phyloP scores from a whole-genome alignment of 2,329 filamentous ascomycete species.

The Ascochyta fabae region DNA sequence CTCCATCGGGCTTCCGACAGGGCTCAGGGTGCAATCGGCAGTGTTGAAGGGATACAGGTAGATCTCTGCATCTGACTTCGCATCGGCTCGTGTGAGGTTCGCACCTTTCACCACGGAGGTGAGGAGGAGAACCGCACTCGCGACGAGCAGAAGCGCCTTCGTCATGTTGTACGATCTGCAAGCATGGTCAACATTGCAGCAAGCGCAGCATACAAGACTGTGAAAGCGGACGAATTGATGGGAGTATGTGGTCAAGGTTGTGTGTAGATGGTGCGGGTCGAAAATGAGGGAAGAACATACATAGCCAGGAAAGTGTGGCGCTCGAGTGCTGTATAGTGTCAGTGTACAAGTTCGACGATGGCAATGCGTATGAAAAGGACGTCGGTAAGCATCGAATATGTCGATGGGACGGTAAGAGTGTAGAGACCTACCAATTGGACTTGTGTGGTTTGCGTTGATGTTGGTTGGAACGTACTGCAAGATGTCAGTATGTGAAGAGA shows the following conservation, averaged over 20 bases:
- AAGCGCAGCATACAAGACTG: background rate
- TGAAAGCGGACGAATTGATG: background rate
- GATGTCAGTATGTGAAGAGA: background rate
- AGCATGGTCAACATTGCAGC: background rate
- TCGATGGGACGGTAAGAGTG: background rate
- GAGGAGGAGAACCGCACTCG: constrained; percentile 24
- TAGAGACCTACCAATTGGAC: background rate
- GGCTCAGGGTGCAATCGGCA: constrained; percentile 24
- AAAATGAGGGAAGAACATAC: background rate
- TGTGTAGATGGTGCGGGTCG: too few species aligned
- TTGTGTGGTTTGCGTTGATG: background rate
- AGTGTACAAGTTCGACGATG: background rate
- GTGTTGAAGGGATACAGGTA: constrained; percentile 23
- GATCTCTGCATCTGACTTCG: constrained; percentile 3
- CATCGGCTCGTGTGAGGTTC: constrained; percentile 20
- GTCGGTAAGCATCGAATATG: background rate
- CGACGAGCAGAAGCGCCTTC: constrained; percentile 15
- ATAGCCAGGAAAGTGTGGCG: background rate
- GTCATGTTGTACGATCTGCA: constrained; percentile 16
- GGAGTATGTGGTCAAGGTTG: background rate
- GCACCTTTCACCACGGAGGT: constrained; percentile 22
- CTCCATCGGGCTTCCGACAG: constrained; percentile 23
- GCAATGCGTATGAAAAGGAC: background rate
- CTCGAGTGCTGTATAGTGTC: background rate
- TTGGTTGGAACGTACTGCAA: background rate